A percentile compares a stretch with the other conserved stretches of the same genome.
Evolutionary conservation across 2,329 filamentous ascomycete species (phyloP).

Genomic region (Colletotrichum siamense): DNA sequence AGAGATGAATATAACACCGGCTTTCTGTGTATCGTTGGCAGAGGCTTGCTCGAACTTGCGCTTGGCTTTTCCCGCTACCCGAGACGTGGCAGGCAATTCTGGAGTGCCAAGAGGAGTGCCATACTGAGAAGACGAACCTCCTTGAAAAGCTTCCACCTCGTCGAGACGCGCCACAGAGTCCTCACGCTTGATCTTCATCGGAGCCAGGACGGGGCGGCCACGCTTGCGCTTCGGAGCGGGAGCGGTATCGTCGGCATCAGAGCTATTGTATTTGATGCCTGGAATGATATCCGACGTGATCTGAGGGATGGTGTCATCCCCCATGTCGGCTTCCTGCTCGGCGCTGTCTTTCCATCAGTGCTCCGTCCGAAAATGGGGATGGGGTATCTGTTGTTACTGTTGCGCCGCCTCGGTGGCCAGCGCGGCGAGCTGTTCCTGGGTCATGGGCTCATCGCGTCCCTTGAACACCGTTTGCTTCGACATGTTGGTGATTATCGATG

Average conservation of each 20-base stretch:
- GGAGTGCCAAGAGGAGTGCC: not conserved
- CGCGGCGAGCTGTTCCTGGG: not conserved
- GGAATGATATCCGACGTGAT: slow-evolving; percentile 1
- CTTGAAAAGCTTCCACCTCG: not conserved
- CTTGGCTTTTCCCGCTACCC: not conserved
- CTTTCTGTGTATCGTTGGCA: not conserved
- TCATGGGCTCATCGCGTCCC: not conserved
- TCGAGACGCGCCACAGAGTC: not conserved
- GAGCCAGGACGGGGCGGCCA: not conserved
- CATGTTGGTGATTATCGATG: not conserved
- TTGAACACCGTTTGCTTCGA: slow-evolving; percentile 17
- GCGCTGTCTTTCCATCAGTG: not conserved
- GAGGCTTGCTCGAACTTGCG: not conserved
- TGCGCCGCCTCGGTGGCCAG: not conserved
- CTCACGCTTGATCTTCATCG: not conserved
- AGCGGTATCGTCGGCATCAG: not conserved
- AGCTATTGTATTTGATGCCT: not conserved
- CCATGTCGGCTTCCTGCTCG: not conserved
- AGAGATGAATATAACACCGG: not conserved
- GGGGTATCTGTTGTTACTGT: not conserved
- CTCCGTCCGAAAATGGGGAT: not conserved
- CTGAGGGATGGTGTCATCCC: not conserved
- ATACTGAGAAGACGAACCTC: not conserved
- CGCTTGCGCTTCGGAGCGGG: not conserved
- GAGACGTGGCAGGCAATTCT: not conserved